Percentiles rank a stretch among this genome's conserved stretches.
These are phyloP conservation scores for Phlegmacium glaucopus DNA, from an alignment of 768 basidiomycete species.

Conservation along the genomic window DNA sequence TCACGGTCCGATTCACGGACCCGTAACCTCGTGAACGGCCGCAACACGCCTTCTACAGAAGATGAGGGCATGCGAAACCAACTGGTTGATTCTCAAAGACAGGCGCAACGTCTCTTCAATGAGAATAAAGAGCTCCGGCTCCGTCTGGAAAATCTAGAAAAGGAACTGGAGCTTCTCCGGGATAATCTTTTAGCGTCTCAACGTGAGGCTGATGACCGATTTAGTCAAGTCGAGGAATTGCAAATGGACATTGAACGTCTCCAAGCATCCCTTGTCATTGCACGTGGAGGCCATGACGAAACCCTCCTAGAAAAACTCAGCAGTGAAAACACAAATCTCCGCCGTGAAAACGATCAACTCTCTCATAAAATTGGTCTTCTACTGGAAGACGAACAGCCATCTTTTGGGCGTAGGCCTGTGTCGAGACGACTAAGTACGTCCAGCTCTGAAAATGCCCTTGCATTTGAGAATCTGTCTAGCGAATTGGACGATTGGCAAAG, in stretches of 20 bases:
- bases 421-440: constrained; percentile 72
- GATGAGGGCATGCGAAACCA: constrained; percentile 73
- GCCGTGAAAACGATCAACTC: constrained; percentile 84
- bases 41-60: constrained; percentile 74
- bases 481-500: constrained; percentile 87
- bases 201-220: constrained; percentile 76
- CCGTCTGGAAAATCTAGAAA: constrained; percentile 71
- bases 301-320: constrained; percentile 77
- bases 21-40: constrained; percentile 60
- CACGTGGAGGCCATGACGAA: constrained; percentile 76
- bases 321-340: constrained; percentile 74
- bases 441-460: constrained; percentile 77
- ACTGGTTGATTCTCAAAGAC: constrained; percentile 75
- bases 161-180: constrained; percentile 68
- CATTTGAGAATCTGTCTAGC: constrained; percentile 74
- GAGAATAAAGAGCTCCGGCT: constrained; percentile 77
- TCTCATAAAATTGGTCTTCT: constrained; percentile 90
- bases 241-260: constrained; percentile 78
- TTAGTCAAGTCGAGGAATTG: constrained; percentile 73
- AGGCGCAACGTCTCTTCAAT: constrained; percentile 61
- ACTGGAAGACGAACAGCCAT: constrained; percentile 80
- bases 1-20: constrained; percentile 34
- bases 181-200: constrained; percentile 70
- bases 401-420: constrained; percentile 61
- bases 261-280: constrained; percentile 66